Base-by-base conservation (phyloP, 2,329 filamentous ascomycete species). In the Trichophyton benhamiae region DNA sequence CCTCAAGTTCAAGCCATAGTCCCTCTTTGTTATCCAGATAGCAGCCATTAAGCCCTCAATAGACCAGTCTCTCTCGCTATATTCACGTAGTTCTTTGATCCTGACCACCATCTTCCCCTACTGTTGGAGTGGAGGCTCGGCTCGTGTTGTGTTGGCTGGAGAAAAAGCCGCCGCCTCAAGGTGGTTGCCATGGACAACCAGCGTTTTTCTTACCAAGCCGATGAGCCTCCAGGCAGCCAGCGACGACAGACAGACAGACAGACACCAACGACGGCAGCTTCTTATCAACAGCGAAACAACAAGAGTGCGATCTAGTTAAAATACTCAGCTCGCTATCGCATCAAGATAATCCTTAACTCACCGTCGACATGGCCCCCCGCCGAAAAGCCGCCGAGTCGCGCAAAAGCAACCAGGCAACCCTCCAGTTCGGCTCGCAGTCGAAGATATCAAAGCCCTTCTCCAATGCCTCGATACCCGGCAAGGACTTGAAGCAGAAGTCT, bases 401-500 rank as follows among this genome's bases (percentile, higher is more conserved):
- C 65, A 27, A 27, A 20, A 67, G 73, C 53, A 72, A 76, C 61
- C 82, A 85, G 72, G 76, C 80, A 6, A 85, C 81, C n/a, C 80
- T 87, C 66, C 81, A 83, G 44, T 87, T 87, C 75, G 79, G 82
- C 66, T 75, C 77, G 63, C 76, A 79, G 64, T 76, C 78, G 42
- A 79, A 79, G 73, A 78, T 87, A 66, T 85, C 83, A 60, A 87
- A 87, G 72, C 75, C 81, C 53, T 72, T 44, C 17, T 25, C 57
- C 7, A 17, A 62, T 61, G 70, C 64, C 5, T 33, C 60, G 9
- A 13, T 61, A 17, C 55, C 53, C n/a, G 57, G 57, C 8, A 59
- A 59, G 57, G 42, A 48, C 17, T 25, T 41, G n/a, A 48, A 25
- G 46, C 33, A 22, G n/a, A 30, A 22, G 30, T 52, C 62, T 25